These are phyloP conservation scores for Blastomyces gilchristii DNA, from an alignment of 2,329 filamentous ascomycete species.

Conservation along the genomic window DNA sequence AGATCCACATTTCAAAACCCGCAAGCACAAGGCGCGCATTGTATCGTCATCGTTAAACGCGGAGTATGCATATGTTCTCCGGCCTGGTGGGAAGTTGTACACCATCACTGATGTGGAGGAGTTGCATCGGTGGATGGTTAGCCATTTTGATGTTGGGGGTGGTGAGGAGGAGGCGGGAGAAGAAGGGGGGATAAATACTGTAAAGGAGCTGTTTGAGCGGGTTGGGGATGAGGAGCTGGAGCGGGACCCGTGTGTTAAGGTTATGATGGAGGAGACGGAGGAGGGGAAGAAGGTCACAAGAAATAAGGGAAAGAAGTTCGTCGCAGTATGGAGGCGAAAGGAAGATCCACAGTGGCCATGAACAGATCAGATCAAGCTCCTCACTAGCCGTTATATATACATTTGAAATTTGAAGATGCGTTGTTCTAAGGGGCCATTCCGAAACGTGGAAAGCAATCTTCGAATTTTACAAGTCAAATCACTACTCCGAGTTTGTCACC, in stretches of 20 bases:
- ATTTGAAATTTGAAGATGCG: background rate
- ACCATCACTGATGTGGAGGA: constrained; percentile 97
- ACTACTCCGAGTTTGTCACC: constrained; percentile 63
- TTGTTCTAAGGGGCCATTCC: background rate
- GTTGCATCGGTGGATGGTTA: constrained; percentile 85
- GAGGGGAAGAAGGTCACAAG: constrained; percentile 94
- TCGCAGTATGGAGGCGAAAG: constrained; percentile 73
- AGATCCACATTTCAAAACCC: constrained; percentile 93
- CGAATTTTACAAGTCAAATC: constrained; percentile 19
- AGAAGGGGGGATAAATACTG: constrained; percentile 52
- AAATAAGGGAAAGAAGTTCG: constrained; percentile 82
- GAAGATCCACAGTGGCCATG: constrained; percentile 64
- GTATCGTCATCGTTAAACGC: constrained; percentile 79
- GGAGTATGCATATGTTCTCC: constrained; percentile 83
- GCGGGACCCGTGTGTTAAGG: constrained; percentile 49
- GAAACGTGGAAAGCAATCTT: background rate
- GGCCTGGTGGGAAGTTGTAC: constrained; percentile 77
- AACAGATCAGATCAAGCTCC: background rate
- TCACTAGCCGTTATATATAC: background rate
- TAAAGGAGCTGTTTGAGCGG: constrained; percentile 58
- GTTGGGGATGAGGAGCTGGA: constrained; percentile 49
- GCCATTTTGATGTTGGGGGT: constrained; percentile 66
- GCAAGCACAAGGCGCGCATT: constrained; percentile 95
- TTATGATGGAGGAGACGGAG: constrained; percentile 71
- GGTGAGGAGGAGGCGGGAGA: constrained; percentile 55